Percentiles rank a stretch among this genome's conserved stretches.
Conservation (phyloP, 2,329 filamentous ascomycete species). For the Pochonia chlamydosporia region DNA sequence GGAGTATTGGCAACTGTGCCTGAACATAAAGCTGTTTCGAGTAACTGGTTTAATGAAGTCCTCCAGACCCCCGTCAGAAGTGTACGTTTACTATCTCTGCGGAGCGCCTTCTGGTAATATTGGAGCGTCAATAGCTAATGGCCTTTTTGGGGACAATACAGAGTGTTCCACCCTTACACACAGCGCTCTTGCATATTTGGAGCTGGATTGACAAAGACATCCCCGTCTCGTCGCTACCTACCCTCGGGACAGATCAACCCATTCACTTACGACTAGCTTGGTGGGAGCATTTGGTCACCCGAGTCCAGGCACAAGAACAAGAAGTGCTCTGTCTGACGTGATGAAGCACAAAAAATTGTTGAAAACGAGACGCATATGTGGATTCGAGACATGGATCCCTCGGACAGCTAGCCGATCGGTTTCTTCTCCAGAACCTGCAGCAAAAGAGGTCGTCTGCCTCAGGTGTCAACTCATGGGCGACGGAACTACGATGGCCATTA, state of each 20-base stretch:
- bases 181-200: constrained; percentile 27
- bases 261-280: constrained; percentile 27
- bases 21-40: constrained; percentile 22
- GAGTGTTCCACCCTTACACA: constrained; percentile 34
- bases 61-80: constrained; percentile 31
- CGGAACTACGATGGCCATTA: too few species aligned
- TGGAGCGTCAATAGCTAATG: neutral
- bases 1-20: constrained; percentile 27
- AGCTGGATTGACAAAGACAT: constrained; percentile 27
- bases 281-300: constrained; percentile 34
- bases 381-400: too few species aligned
- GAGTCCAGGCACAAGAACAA: constrained; percentile 23
- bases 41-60: constrained; percentile 31
- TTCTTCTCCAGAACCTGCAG: too few species aligned
- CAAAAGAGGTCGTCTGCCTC: too few species aligned
- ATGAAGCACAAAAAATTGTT: constrained; percentile 27
- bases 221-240: constrained; percentile 9
- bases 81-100: too few species aligned
- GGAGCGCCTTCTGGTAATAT: constrained; percentile 13
- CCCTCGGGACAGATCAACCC: constrained; percentile 12
- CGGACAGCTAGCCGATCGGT: too few species aligned
- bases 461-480: too few species aligned
- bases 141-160: constrained; percentile 12
- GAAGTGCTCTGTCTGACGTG: constrained; percentile 34
- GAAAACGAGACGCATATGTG: constrained; percentile 30